Conservation (phyloP, 1,284 basidiomycete species). For the Moniliella sp. region DNA sequence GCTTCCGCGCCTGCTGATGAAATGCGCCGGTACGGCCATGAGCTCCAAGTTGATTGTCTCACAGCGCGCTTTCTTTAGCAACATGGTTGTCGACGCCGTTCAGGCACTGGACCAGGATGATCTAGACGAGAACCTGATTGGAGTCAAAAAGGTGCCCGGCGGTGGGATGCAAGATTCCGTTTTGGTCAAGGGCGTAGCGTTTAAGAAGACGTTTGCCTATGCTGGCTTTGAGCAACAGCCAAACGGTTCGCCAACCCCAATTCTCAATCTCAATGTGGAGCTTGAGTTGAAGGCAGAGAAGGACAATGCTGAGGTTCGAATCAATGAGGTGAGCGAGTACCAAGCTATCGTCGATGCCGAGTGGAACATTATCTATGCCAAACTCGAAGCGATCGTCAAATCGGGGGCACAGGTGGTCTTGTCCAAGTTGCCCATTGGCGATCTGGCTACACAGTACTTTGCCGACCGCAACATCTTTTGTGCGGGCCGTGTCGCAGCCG, state of each 20-base stretch:
- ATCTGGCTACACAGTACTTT: constrained; percentile 97
- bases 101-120: constrained; percentile 58
- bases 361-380: constrained; percentile 97
- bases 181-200: constrained; percentile 67
- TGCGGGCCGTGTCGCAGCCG: constrained; percentile 75
- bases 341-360: constrained; percentile 98
- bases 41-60: constrained; percentile 97
- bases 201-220: constrained; percentile 99
- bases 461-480: constrained; percentile 98
- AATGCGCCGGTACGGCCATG: constrained; percentile 96
- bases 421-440: constrained; percentile 92
- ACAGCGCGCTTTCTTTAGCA: constrained; percentile 93
- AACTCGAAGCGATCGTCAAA: constrained; percentile 82
- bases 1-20: constrained; percentile 75
- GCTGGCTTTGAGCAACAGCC: constrained; percentile 98
- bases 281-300: constrained; percentile 97
- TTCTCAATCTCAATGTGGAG: constrained; percentile 89
- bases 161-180: constrained; percentile 93
- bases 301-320: constrained; percentile 93
- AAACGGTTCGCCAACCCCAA: constrained; percentile 68
- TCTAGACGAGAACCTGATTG: constrained; percentile 84
- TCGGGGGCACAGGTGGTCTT: constrained; percentile 93
- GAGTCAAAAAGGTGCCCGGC: constrained; percentile 95
- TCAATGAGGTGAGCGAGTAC: constrained; percentile 66
- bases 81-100: constrained; percentile 96